Percentiles rank a stretch among this genome's conserved stretches.
These are phyloP conservation scores for Stagonosporopsis chrysanthemi DNA, from an alignment of 2,329 filamentous ascomycete species.

Conservation along the genomic window DNA sequence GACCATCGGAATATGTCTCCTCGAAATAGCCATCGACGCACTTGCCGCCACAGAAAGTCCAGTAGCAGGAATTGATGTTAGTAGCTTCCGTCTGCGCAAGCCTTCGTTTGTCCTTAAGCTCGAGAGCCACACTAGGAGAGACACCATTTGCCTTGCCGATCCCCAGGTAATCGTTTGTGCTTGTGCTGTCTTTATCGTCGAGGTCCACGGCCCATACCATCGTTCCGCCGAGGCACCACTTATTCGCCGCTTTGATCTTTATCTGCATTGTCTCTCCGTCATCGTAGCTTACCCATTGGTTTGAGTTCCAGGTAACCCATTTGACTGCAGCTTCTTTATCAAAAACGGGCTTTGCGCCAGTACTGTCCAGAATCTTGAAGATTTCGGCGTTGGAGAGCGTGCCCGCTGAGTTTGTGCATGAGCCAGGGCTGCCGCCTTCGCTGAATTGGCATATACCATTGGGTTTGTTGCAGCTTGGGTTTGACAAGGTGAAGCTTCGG, in stretches of 20 bases:
- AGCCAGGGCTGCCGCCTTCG: slow-evolving; percentile 22
- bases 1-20: too few relatives aligned
- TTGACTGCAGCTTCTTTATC: slow-evolving; percentile 22
- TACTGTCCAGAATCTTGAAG: slow-evolving; percentile 30
- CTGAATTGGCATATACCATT: slow-evolving; percentile 23
- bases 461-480: not conserved
- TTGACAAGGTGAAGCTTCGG: slow-evolving; percentile 30
- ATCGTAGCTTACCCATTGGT: slow-evolving; percentile 42
- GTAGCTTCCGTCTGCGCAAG: too few relatives aligned
- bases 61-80: too few relatives aligned
- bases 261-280: slow-evolving; percentile 51
- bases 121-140: too few relatives aligned
- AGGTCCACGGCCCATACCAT: not conserved
- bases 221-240: slow-evolving; percentile 6
- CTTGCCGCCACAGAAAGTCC: too few relatives aligned
- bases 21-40: too few relatives aligned
- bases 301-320: slow-evolving; percentile 27
- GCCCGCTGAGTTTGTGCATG: slow-evolving; percentile 36
- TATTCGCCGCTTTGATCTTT: slow-evolving; percentile 56
- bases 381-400: slow-evolving; percentile 50
- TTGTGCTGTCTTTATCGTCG: not conserved
- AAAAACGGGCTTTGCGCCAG: slow-evolving; percentile 24
- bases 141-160: too few relatives aligned
- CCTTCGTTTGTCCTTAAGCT: too few relatives aligned
- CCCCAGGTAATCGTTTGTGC: too few relatives aligned